These are phyloP conservation scores for Trifolium pratense DNA, from an alignment of 306 rosid species.

Conservation along the genomic window DNA sequence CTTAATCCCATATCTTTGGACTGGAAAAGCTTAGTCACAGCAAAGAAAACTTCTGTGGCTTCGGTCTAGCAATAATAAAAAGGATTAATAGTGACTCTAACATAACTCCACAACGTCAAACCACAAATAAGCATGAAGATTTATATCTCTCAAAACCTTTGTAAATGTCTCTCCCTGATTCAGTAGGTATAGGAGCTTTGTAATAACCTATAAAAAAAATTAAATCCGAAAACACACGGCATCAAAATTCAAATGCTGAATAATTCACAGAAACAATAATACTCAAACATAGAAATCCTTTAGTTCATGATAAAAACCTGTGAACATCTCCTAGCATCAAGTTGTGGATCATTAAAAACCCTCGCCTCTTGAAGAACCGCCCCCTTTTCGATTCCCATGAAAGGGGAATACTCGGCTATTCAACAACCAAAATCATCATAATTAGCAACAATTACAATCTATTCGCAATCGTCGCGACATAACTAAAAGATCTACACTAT, in stretches of 20 bases:
- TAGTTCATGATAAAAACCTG: conserved; percentile 63
- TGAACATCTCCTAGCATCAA: conserved; percentile 96
- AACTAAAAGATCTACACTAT: conserved; percentile 28
- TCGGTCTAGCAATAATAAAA: conserved; percentile 59
- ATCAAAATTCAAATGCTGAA: conserved; percentile 42
- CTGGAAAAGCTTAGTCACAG: conserved; percentile 98
- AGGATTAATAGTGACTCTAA: conserved; percentile 23
- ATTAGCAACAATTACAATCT: conserved; percentile 36
- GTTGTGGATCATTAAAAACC: conserved; percentile 97
- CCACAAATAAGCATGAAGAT: conserved; percentile 33
- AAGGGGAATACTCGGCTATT: conserved; percentile 87
- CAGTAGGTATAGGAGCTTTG: conserved; percentile 89
- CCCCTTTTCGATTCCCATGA: conserved; percentile 95
- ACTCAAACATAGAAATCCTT: conserved; percentile 19
- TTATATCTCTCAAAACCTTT: conserved; percentile 65
- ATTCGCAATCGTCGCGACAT: not conserved
- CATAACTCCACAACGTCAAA: conserved; percentile 9
- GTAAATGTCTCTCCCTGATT: conserved; percentile 97
- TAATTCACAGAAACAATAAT: conserved; percentile 32
- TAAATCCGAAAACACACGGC: conserved; percentile 27
- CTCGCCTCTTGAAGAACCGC: conserved; percentile 98
- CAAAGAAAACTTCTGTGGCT: conserved; percentile 98
- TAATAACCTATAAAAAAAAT: conserved; percentile 75
- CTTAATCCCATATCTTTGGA: conserved; percentile 94
- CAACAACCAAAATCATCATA: conserved; percentile 45